These are phyloP conservation scores for Neofusicoccum parvum DNA, from an alignment of 2,329 filamentous ascomycete genomes.

Conservation along the genomic window DNA sequence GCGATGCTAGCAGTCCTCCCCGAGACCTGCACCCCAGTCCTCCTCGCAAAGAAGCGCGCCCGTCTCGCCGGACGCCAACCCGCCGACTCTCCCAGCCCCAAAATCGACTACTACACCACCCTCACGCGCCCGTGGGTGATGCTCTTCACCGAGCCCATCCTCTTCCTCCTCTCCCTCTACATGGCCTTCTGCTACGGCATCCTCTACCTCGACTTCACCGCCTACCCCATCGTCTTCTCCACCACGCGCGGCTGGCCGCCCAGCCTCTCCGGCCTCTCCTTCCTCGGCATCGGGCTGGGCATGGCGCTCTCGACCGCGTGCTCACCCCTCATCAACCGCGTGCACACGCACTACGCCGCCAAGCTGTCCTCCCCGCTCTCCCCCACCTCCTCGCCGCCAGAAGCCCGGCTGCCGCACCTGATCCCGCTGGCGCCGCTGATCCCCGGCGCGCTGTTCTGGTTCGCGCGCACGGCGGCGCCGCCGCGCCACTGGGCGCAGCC, in stretches of 20 bases:
- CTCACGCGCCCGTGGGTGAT: slow-evolving; percentile 24
- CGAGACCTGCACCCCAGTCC: slow-evolving; percentile 74
- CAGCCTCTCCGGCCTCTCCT: slow-evolving; percentile 74
- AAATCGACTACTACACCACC: slow-evolving; percentile 22
- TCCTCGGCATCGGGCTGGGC: slow-evolving; percentile 68
- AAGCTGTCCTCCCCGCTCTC: slow-evolving; percentile 45
- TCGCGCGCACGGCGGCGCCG: slow-evolving; percentile 46
- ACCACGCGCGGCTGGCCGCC: slow-evolving; percentile 77
- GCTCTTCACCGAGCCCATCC: slow-evolving; percentile 77
- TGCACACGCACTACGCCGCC: slow-evolving; percentile 68
- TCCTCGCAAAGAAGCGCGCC: not conserved
- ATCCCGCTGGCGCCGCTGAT: slow-evolving; percentile 74
- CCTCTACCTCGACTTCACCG: slow-evolving; percentile 86
- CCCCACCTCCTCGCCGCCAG: slow-evolving; percentile 64
- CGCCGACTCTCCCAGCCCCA: not conserved
- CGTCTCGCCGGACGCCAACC: not conserved
- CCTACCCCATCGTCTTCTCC: slow-evolving; percentile 82
- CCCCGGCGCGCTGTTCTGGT: slow-evolving; percentile 65
- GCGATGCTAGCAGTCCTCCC: slow-evolving; percentile 45
- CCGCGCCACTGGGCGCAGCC: slow-evolving; percentile 85
- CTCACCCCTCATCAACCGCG: slow-evolving; percentile 71
- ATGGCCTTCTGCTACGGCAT: slow-evolving; percentile 82
- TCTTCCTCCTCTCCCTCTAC: slow-evolving; percentile 48
- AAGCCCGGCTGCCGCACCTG: slow-evolving; percentile 79
- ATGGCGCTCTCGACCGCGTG: slow-evolving; percentile 36